Conservation (phyloP, 805 yeast genomes). For the Saturnispora besseyi region DNA sequence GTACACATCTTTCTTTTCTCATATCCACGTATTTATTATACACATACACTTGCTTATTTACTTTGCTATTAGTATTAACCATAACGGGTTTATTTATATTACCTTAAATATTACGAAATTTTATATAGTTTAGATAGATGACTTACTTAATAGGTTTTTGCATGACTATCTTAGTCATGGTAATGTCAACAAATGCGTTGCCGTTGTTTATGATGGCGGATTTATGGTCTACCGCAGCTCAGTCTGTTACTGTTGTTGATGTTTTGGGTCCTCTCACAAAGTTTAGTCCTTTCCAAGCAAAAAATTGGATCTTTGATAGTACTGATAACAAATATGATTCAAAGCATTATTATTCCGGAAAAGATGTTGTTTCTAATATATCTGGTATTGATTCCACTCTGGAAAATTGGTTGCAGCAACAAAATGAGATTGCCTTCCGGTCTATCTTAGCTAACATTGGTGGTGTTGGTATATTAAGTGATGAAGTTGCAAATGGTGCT, state of each 20-base stretch:
- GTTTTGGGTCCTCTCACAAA: neutral
- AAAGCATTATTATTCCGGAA: neutral
- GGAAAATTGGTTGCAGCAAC: constrained; percentile 40
- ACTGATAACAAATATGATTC: neutral
- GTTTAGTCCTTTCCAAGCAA: neutral
- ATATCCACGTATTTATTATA: too few species aligned
- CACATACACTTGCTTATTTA: neutral
- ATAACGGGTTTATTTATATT: too few species aligned
- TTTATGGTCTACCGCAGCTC: neutral
- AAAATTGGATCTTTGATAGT: neutral
- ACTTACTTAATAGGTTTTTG: neutral
- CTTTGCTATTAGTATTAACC: neutral
- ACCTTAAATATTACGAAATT: too few species aligned
- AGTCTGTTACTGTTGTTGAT: neutral
- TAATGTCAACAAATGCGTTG: neutral
- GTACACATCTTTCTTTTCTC: too few species aligned
- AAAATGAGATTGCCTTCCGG: constrained; percentile 34
- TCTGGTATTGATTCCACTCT: constrained; percentile 24
- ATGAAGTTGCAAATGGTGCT: constrained; percentile 51
- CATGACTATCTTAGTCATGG: neutral
- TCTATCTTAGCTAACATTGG: constrained; percentile 49
- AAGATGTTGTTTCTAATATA: neutral
- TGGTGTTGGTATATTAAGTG: constrained; percentile 30
- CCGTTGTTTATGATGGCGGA: neutral
- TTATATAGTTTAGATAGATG: neutral